Evolutionary conservation across 495 filamentous ascomycete genomes (phyloP).

Genomic region (Beverwykella pulmonaria): DNA sequence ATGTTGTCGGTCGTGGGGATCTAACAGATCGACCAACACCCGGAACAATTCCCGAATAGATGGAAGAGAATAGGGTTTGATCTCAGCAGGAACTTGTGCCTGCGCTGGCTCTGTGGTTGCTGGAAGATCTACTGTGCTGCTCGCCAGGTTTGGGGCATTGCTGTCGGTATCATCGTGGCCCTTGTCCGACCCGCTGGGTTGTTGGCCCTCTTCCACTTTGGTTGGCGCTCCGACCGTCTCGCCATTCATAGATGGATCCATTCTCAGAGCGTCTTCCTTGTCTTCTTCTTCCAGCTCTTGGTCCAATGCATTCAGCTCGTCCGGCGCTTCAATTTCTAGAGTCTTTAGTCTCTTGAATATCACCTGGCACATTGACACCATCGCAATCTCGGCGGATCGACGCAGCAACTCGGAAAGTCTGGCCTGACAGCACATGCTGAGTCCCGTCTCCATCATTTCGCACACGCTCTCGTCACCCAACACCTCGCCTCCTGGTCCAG

Average conservation of each 20-base stretch:
- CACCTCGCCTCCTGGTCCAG: conserved; percentile 85
- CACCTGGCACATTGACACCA: conserved; percentile 98
- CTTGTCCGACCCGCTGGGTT: conserved; percentile 32
- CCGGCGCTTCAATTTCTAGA: conserved; percentile 70
- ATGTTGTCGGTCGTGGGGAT: conserved; percentile 88
- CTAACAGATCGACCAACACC: conserved; percentile 90
- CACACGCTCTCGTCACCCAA: conserved; percentile 94
- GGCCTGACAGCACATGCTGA: conserved; percentile 96
- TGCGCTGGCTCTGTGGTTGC: conserved; percentile 23
- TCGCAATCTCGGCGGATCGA: conserved; percentile 90
- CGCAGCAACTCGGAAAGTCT: conserved; percentile 88
- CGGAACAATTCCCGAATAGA: conserved; percentile 93
- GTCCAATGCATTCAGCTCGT: conserved; percentile 62
- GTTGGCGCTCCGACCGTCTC: conserved; percentile 57
- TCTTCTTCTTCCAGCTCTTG: conserved; percentile 61
- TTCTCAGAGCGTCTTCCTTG: conserved; percentile 71
- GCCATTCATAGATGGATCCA: conserved; percentile 86
- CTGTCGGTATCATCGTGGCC: conserved; percentile 26
- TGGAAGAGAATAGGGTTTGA: conserved; percentile 87
- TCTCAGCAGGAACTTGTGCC: conserved; percentile 47
- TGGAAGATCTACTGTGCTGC: conserved; percentile 43
- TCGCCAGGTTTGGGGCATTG: conserved; percentile 30
- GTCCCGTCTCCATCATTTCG: conserved; percentile 98
- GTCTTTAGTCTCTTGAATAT: conserved; percentile 92
- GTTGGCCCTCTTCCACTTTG: conserved; percentile 38